Conservation (phyloP, 1,139 yeast species). For the Hanseniaspora uvarum region DNA sequence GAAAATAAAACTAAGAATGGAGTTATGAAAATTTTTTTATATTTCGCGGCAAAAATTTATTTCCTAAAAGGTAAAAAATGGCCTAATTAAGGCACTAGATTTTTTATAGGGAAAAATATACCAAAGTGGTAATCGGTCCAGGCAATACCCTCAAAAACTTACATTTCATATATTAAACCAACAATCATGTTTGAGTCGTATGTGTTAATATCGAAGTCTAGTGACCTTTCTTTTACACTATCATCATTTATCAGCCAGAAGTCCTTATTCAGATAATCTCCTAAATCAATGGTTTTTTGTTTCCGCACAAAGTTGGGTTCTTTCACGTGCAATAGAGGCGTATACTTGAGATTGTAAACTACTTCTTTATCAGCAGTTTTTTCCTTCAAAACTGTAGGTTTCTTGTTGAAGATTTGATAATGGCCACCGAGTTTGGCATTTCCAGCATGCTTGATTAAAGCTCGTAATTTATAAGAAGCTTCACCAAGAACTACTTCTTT, state of each 20-base stretch:
- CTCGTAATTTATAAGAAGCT: slow-evolving; percentile 47
- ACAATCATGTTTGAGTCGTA: slow-evolving; percentile 8
- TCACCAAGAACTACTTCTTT: neutral
- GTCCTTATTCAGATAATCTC: slow-evolving; percentile 25
- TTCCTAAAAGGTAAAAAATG: neutral
- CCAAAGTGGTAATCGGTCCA: too few species aligned
- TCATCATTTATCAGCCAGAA: slow-evolving; percentile 14
- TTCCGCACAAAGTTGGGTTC: slow-evolving; percentile 25
- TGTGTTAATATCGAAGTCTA: neutral
- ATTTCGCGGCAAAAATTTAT: neutral
- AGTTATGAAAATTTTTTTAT: neutral
- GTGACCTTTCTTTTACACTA: neutral
- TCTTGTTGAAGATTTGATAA: slow-evolving; percentile 67
- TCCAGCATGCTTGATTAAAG: slow-evolving; percentile 77
- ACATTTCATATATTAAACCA: slow-evolving; percentile 6
- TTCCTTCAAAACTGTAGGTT: slow-evolving; percentile 52
- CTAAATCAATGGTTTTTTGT: slow-evolving; percentile 18
- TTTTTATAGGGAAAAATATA: neutral
- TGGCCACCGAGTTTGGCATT: slow-evolving; percentile 77
- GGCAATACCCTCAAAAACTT: too few species aligned
- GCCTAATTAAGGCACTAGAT: too few species aligned
- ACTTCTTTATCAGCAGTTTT: slow-evolving; percentile 34
- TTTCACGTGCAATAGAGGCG: neutral
- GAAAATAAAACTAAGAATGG: neutral
- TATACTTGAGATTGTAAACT: neutral